A percentile compares a stretch with the other conserved stretches of the same genome.
phyloP scores from a whole-genome alignment of 768 basidiomycete genomes.

The Xerocomellus intermedius region DNA sequence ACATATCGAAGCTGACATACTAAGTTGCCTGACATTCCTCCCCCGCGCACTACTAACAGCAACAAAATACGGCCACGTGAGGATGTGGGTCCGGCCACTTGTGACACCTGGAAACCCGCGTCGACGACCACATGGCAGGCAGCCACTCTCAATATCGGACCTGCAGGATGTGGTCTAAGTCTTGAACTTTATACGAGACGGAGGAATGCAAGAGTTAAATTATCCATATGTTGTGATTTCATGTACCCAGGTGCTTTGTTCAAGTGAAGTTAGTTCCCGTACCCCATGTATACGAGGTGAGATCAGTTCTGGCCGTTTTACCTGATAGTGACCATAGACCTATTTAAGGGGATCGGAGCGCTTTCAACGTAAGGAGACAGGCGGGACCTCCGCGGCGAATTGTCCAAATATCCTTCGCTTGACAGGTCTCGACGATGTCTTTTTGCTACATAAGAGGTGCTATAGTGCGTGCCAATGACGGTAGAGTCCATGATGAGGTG shows the following conservation, averaged over 20 bases:
- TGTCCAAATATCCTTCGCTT: background rate
- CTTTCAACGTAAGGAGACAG: background rate
- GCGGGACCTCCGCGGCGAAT: too few species aligned
- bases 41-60: conserved; percentile 75
- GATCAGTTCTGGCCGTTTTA: background rate
- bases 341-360: background rate
- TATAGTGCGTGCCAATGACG: background rate
- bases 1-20: conserved; percentile 74
- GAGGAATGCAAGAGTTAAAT: conserved; percentile 7
- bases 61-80: conserved; percentile 75
- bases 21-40: conserved; percentile 74
- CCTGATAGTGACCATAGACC: background rate
- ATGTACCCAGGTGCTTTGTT: background rate
- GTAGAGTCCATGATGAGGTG: background rate
- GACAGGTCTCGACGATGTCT: background rate
- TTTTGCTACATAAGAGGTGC: background rate
- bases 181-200: background rate
- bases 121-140: conserved; percentile 31
- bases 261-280: background rate
- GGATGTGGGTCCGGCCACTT: conserved; percentile 81
- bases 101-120: conserved; percentile 33
- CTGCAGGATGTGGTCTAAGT: conserved; percentile 26
- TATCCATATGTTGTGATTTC: conserved; percentile 11
- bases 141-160: conserved; percentile 31
- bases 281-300: background rate